Evolutionary conservation across 805 yeast species (phyloP), one percentile per base, ranked within the genome.

Genomic region (Aciculoconidium aculeatum): DNA sequence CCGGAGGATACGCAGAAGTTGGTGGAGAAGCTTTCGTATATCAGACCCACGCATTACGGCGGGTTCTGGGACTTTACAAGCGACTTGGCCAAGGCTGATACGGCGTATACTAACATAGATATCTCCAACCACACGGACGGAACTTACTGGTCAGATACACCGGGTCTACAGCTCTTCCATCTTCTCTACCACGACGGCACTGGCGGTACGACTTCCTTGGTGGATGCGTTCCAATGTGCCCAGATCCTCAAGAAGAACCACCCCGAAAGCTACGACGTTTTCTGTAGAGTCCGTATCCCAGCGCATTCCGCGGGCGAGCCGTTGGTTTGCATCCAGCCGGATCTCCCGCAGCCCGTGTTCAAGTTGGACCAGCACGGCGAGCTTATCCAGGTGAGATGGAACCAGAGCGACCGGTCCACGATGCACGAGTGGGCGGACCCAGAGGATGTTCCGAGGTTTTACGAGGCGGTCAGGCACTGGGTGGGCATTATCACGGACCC

Each of bases 1-100:
- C 73, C 82, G 1, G 73, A 70, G 39, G 77, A 61, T 12, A 79
- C 87, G 2, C 68, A 77, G 42, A 53, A 55, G 37, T 60, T 79
- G 35, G 68, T 76, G 32, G 74, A 75, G 39, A 55, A 71, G 40
- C 67, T 79, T 37, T 65, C 76, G 32, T 76, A 72, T 47, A 70
- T 77, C 27, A 60, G 81, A 23, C 77, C 77, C 15, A 79, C 87
- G 2, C 87, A 79, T 47, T 79, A 80, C 41, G 86, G 85, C n/a
- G 85, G 82, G 1, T 78, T 80, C 54, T 80, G 86, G 85, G 84
- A 77, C 47, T 79, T 80, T 51, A 79, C 86, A 7, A 67, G 82
- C 4, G 82, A 79, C 44, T 57, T 79, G 44, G 65, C 77, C 25
- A 75, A 72, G 55, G 71, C 73, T 34, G 87, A 79, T 45, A 77